Evolutionary conservation across 768 basidiomycete genomes (phyloP), one percentile per base, ranked within the genome.

Genomic region (Kwoniella newhampshirensis): DNA sequence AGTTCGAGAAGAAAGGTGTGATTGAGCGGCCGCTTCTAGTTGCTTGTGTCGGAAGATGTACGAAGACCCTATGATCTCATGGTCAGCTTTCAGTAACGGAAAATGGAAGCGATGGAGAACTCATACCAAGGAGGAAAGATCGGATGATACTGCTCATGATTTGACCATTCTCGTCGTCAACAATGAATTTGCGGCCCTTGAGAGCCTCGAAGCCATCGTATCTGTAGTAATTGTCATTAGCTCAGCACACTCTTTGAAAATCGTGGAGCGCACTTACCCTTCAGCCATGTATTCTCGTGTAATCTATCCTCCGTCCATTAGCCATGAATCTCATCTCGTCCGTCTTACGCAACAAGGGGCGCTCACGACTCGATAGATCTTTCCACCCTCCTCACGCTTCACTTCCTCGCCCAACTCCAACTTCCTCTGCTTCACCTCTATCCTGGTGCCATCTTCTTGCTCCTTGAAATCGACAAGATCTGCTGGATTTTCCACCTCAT

Each of bases 111-210:
- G 44, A 41, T 4, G 36, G n/a, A 30, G n/a, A 20, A 50, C 72
- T 53, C 68, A 88, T n/a, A n/a, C 91, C 91, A 40, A 94, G 82
- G 2, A 93, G 79, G 77, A 91, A 93, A 64, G 86, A 86, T 62
- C 91, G 81, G 27, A 93, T 87, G 49, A 94, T 83, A 21, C 81
- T 77, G 69, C 86, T 88, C 82, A 89, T 84, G 60, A 89, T 77
- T 61, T 85, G 82, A 8, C 91, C 91, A 51, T 82, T 81, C 75
- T 96, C 91, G 56, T 90, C 86, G 66, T 92, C 89, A 23, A 93
- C 81, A 37, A 93, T 81, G 64, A 84, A 85, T 56, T 80, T 80
- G 20, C 83, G 80, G 18, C 83, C 84, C 62, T 83, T 84, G 28
- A 94, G 79, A 1, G 85, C 81, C 0, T 77, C 75, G 75, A 85